Evolutionary conservation across 495 filamentous ascomycete species (phyloP).

Genomic region (Penicillium lagena): DNA sequence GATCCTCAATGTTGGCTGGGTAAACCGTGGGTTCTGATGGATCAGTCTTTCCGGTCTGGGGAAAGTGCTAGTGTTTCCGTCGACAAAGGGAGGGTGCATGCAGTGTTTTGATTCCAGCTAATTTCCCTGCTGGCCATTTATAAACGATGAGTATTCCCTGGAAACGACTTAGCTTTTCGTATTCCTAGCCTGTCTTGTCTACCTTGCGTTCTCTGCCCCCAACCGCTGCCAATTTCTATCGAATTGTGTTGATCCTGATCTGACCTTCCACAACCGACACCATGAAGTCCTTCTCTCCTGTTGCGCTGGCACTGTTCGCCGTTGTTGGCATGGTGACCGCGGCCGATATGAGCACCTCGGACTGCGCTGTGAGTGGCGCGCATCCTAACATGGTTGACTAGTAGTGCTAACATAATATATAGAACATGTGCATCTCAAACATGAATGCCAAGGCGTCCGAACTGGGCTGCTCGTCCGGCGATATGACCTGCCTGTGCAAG

Average conservation of each 20-base stretch:
- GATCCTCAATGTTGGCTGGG: background rate
- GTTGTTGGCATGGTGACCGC: conserved; percentile 23
- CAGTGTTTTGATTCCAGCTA: conserved; percentile 11
- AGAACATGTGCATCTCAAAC: conserved; percentile 68
- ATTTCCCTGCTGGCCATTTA: background rate
- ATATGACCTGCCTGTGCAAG: conserved; percentile 66
- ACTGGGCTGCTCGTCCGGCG: conserved; percentile 52
- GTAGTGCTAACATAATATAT: conserved; percentile 8
- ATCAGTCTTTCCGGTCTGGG: background rate
- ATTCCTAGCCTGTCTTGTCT: too few species aligned
- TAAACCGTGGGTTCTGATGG: too few species aligned
- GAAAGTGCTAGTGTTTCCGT: conserved; percentile 5
- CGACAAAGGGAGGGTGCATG: background rate
- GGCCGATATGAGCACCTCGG: conserved; percentile 19
- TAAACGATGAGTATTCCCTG: background rate
- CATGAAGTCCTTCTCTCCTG: conserved; percentile 35
- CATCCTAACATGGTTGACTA: too few species aligned
- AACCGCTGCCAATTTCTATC: too few species aligned
- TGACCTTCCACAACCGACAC: conserved; percentile 7
- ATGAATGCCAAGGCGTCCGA: conserved; percentile 57
- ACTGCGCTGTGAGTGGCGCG: conserved; percentile 30
- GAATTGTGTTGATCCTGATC: background rate
- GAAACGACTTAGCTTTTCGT: too few species aligned
- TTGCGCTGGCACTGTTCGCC: conserved; percentile 31
- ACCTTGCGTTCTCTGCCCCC: too few species aligned